phyloP scores from a whole-genome alignment of 352 stramenopile species.

The Pythium aquatile region DNA sequence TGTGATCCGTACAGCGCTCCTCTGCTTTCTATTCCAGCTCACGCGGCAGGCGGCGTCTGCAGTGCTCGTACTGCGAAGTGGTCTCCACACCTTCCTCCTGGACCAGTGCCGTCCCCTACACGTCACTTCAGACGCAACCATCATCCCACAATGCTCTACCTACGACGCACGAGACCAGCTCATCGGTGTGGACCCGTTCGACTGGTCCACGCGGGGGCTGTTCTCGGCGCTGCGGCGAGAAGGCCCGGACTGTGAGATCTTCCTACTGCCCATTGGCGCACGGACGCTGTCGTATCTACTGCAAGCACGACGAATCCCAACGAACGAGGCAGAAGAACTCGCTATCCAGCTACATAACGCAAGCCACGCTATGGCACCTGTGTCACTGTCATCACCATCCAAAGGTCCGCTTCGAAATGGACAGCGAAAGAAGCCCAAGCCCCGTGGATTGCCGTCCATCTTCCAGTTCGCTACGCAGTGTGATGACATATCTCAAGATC shows the following conservation, averaged over 20 bases:
- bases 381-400: background rate
- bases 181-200: conserved; percentile 51
- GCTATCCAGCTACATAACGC: conserved; percentile 1
- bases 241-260: conserved; percentile 26
- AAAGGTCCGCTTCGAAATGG: background rate
- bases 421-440: background rate
- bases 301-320: conserved; percentile 31
- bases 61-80: conserved; percentile 38
- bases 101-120: conserved; percentile 26
- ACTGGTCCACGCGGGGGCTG: conserved; percentile 39
- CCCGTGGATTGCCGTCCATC: conserved; percentile 23
- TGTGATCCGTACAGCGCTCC: conserved; percentile 17
- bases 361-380: too few relatives aligned
- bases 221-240: conserved; percentile 16
- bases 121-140: background rate
- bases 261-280: conserved; percentile 42
- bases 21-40: conserved; percentile 44
- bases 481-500: background rate
- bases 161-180: conserved; percentile 41
- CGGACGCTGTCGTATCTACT: conserved; percentile 42
- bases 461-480: conserved; percentile 19
- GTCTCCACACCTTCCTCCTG: conserved; percentile 40
- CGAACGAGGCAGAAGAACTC: conserved; percentile 49
- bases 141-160: background rate
- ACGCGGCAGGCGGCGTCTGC: conserved; percentile 33